Base-by-base conservation (phyloP, 73 alveolate genomes). In the Uronychia setigera region DNA sequence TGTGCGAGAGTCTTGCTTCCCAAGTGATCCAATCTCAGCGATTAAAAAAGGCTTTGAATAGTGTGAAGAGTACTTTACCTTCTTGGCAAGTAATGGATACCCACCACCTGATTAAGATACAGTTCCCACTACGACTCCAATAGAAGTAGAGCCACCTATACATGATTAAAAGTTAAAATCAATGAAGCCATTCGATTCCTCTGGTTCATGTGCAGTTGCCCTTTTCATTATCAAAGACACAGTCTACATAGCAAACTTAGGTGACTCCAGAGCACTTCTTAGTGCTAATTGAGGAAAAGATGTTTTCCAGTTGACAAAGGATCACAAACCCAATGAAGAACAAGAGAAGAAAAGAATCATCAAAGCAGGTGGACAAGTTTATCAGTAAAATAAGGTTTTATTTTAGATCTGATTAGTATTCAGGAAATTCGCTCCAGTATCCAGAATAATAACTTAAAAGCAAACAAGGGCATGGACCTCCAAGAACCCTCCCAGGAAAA, bases 121-220 rank as follows among this genome's bases (percentile, higher is more conserved):
- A n/a, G n/a, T n/a, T n/a, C n/a, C n/a, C n/a, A n/a, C n/a, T n/a
- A n/a, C n/a, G n/a, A n/a, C n/a, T n/a, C n/a, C n/a, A n/a, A n/a
- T n/a, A n/a, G n/a, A n/a, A n/a, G n/a, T n/a, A n/a, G n/a, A n/a
- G n/a, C n/a, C n/a, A n/a, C n/a, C n/a, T n/a, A n/a, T n/a, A n/a
- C n/a, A n/a, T n/a, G n/a, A n/a, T n/a, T n/a, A n/a, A n/a, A n/a
- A n/a, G n/a, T n/a, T n/a, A n/a, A n/a, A n/a, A n/a, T n/a, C n/a
- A n/a, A n/a, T n/a, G n/a, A n/a, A n/a, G n/a, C 32, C 88, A 0
- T 74, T 78, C 13, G 99, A 97, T 80, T 80, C 98, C 59, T 93
- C 99, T 79, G 99, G 99, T 1, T 95, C 99, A 27, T 98, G 99
- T 87, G 99, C 99, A 1, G 89, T 93, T 27, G 94, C 96, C 58